Evolutionary conservation across 352 stramenopile genomes (phyloP).

Genomic region (Phytopythium montanum): DNA sequence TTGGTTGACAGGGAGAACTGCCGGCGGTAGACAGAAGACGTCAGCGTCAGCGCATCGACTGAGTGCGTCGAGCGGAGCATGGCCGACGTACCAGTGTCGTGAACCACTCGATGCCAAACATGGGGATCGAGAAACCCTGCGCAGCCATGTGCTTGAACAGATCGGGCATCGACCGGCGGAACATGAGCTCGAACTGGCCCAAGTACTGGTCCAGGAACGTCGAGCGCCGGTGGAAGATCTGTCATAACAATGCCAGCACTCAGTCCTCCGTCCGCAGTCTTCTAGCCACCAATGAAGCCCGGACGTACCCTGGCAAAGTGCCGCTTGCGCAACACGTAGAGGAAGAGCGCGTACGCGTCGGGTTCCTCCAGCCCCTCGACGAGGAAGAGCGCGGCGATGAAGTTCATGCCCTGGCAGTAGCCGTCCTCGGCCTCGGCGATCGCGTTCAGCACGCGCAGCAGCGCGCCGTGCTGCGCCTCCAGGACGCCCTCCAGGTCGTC

Average conservation of each 20-base stretch:
- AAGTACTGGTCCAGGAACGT: conserved; percentile 86
- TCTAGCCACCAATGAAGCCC: neutral
- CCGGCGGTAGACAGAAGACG: neutral
- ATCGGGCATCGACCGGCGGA: conserved; percentile 63
- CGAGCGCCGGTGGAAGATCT: conserved; percentile 80
- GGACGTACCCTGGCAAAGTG: conserved; percentile 50
- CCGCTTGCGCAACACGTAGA: conserved; percentile 80
- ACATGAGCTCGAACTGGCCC: conserved; percentile 73
- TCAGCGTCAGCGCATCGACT: neutral
- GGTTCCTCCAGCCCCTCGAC: conserved; percentile 78
- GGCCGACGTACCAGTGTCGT: conserved; percentile 55
- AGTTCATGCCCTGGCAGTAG: conserved; percentile 90
- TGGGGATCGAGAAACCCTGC: conserved; percentile 70
- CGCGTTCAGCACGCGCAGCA: conserved; percentile 81
- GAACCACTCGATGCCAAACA: conserved; percentile 89
- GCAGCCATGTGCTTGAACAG: conserved; percentile 53
- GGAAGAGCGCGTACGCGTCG: conserved; percentile 76
- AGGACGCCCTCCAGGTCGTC: conserved; percentile 42
- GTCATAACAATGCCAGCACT: neutral
- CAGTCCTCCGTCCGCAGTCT: neutral
- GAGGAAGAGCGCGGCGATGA: conserved; percentile 83
- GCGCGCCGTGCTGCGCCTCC: conserved; percentile 45
- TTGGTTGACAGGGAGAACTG: conserved; percentile 85
- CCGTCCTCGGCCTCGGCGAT: conserved; percentile 74
- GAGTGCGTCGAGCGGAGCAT: neutral